phyloP scores from a whole-genome alignment of 306 rosid species.

The Neltuma alba region DNA sequence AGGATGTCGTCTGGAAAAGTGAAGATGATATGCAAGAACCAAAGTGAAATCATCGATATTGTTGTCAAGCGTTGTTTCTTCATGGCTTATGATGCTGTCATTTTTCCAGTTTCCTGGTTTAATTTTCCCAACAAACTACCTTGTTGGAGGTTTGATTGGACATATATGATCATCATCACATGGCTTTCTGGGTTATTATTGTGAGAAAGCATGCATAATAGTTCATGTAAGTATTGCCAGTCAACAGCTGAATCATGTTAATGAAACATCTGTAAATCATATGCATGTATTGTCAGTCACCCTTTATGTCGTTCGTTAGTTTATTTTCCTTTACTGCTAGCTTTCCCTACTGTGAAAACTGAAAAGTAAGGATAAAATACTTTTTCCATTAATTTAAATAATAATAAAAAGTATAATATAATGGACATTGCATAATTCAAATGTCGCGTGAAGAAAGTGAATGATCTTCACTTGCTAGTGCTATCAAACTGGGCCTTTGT shows the following conservation, averaged over 20 bases:
- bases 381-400: too few relatives aligned
- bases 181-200: slow-evolving; percentile 47
- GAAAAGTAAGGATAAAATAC: too few relatives aligned
- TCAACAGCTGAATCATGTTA: slow-evolving; percentile 27
- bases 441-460: neutral
- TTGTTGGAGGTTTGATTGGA: slow-evolving; percentile 42
- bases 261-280: slow-evolving; percentile 31
- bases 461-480: neutral
- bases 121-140: neutral
- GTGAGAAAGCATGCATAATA: slow-evolving; percentile 48
- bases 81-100: slow-evolving; percentile 3
- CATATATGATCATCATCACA: neutral
- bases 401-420: neutral
- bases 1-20: slow-evolving; percentile 94
- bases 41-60: slow-evolving; percentile 42
- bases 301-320: neutral
- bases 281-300: neutral
- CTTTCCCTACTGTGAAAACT: neutral
- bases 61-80: slow-evolving; percentile 38
- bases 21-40: slow-evolving; percentile 81
- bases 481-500: neutral
- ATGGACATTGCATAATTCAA: neutral
- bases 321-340: neutral
- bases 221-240: slow-evolving; percentile 28
- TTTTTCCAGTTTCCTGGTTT: slow-evolving; percentile 29